Evolutionary conservation across 2,329 filamentous ascomycete species (phyloP).

Genomic region (Microascus cirrosus): DNA sequence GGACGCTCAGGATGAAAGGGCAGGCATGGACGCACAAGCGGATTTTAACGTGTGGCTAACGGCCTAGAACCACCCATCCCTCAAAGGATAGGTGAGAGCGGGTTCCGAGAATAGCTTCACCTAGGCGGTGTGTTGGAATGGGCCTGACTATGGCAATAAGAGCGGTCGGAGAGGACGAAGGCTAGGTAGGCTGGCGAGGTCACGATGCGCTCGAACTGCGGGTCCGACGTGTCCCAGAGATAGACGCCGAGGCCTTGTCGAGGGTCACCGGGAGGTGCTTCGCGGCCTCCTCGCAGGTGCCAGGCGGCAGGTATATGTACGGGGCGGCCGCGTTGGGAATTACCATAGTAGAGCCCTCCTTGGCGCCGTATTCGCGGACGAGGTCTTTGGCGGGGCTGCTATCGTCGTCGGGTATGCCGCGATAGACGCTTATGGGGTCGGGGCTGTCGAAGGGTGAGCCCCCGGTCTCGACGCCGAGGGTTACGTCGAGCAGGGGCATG

Average conservation of each 20-base stretch:
- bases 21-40: too few species aligned
- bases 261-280: constrained; percentile 23
- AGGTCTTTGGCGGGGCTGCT: constrained; percentile 16
- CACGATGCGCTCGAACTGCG: constrained; percentile 22
- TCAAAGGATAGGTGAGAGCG: too few species aligned
- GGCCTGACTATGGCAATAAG: too few species aligned
- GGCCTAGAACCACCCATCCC: too few species aligned
- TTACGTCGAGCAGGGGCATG: constrained; percentile 21
- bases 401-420: constrained; percentile 10
- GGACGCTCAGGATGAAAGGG: too few species aligned
- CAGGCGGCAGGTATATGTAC: constrained; percentile 25
- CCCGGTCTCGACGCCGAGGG: constrained; percentile 26
- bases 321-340: constrained; percentile 23
- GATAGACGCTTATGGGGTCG: not conserved
- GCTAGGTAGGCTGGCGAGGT: constrained; percentile 26
- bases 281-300: constrained; percentile 27
- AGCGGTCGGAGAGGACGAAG: constrained; percentile 23
- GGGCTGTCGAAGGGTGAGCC: constrained; percentile 21
- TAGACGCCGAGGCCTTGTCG: constrained; percentile 24
- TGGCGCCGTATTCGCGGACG: constrained; percentile 13
- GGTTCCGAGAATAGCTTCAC: too few species aligned
- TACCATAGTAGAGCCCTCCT: constrained; percentile 15
- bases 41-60: too few species aligned
- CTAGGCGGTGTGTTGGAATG: too few species aligned
- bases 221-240: constrained; percentile 23